Evolutionary conservation across 1,139 yeast species (phyloP).

Genomic region (Debaryomyces robertsiae): DNA sequence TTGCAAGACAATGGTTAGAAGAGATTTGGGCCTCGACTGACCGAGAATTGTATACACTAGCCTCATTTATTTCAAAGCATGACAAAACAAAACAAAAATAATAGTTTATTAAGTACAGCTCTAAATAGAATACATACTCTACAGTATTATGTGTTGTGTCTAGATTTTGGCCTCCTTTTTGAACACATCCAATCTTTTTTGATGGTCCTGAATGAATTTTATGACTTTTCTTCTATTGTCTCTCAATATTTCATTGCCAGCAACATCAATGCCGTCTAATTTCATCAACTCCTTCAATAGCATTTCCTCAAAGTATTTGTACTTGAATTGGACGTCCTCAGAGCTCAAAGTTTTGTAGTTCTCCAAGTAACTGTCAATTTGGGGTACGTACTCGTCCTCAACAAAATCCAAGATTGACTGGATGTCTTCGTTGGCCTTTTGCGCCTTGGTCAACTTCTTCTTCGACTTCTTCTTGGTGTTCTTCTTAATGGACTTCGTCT

Average conservation of each 20-base stretch:
- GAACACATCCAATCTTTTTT: conserved; percentile 59
- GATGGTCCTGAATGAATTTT: conserved; percentile 59
- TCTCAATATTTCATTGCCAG: conserved; percentile 53
- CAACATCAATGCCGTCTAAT: conserved; percentile 64
- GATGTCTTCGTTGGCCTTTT: conserved; percentile 44
- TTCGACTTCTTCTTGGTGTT: conserved; percentile 27
- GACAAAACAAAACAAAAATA: conserved; percentile 1
- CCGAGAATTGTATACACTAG: neutral
- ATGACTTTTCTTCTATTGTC: conserved; percentile 61
- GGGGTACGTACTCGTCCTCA: conserved; percentile 46
- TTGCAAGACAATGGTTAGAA: conserved; percentile 38
- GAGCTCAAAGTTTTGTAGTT: conserved; percentile 33
- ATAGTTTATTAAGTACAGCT: conserved; percentile 2
- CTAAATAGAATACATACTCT: conserved; percentile 12
- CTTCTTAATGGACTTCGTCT: conserved; percentile 15
- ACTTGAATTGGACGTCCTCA: conserved; percentile 51
- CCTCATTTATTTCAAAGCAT: neutral
- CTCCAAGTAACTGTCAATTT: conserved; percentile 44
- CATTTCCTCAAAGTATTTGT: conserved; percentile 65
- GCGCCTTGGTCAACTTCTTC: conserved; percentile 47
- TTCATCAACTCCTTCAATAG: conserved; percentile 65
- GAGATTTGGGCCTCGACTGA: conserved; percentile 29
- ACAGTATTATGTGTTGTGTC: conserved; percentile 9
- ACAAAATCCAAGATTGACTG: conserved; percentile 45
- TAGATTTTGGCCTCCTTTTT: conserved; percentile 35